Evolutionary conservation across 2,329 filamentous ascomycete species (phyloP), one percentile per base, ranked within the genome.

Genomic region (Plenodomus biglobosus): DNA sequence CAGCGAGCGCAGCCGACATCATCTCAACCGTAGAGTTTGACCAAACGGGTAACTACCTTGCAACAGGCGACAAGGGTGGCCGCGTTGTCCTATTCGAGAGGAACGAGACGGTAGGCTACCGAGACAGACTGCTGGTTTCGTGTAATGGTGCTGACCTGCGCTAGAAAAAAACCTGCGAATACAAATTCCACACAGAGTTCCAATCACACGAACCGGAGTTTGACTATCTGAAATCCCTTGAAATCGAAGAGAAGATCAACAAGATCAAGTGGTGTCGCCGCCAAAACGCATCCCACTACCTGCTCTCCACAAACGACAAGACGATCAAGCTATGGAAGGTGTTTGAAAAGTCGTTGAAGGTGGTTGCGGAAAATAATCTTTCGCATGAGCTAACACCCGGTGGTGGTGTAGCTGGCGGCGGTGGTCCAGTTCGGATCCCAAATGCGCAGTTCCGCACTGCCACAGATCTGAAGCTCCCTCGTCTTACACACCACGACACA

Each of bases 181-280:
- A 99, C 82, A 99, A 97, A 75, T 99, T 99, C 75, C 94, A 99
- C 75, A 99, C 94, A 73, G 94, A 99, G 72, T 99, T 99, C 68
- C 94, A 99, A 79, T 99, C 94, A 65, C 94, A 99, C 78, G 94
- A 99, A 73, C 94, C 94, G 56, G 94, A 99, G 76, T 99, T 99
- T 75, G 94, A 99, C 75, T 99, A 99, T 74, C 84, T 99, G 59
- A 99, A 99, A 77, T 99, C 94, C 27, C 83, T 99, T 64, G 94
- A 99, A 76, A 99, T 99, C 70, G 94, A 99, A 81, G 94, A 99
- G 77, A 99, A 99, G 80, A 99, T 99, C 82, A 99, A 99, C 83
- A 99, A 99, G 81, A 99, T 99, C 78, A 99, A 97, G 76, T 99
- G 94, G 94, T 99, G 94, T 75, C 86, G 88, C 70, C 87, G 94